Conservation (phyloP, 495 filamentous ascomycete species). For the Aspergillus biplanus region DNA sequence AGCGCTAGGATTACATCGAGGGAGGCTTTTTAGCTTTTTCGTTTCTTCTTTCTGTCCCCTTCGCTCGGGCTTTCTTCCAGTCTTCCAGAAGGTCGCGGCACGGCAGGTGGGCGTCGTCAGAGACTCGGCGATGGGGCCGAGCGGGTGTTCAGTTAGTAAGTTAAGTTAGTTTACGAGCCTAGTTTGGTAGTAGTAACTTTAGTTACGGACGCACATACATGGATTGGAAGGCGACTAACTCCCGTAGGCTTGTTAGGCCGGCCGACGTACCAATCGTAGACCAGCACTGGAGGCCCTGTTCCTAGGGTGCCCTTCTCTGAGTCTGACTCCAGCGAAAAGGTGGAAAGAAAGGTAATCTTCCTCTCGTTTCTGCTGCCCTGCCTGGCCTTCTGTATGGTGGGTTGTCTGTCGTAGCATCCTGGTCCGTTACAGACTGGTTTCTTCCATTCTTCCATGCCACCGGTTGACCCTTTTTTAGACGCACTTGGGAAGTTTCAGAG, state of each 20-base stretch:
- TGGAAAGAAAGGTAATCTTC: too few species aligned
- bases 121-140: constrained; percentile 25
- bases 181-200: neutral
- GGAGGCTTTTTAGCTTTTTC: constrained; percentile 9
- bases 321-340: too few species aligned
- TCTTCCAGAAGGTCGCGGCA: constrained; percentile 33
- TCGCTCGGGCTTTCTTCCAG: constrained; percentile 25
- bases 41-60: constrained; percentile 12
- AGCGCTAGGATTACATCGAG: neutral
- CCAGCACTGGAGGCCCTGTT: neutral
- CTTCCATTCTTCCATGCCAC: neutral
- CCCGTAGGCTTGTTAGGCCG: neutral
- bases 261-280: neutral
- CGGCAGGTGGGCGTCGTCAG: constrained; percentile 27
- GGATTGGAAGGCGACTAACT: neutral
- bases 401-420: too few species aligned
- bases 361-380: too few species aligned
- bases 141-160: constrained; percentile 1
- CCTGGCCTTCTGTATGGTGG: neutral
- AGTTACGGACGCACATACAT: constrained; percentile 9
- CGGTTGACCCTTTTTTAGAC: neutral
- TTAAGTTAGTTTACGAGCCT: neutral
- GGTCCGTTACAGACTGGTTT: neutral
- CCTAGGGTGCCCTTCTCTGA: too few species aligned
- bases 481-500: too few species aligned